Evolutionary conservation across 140 eudicot species (phyloP).

Genomic region (Cichorium intybus): DNA sequence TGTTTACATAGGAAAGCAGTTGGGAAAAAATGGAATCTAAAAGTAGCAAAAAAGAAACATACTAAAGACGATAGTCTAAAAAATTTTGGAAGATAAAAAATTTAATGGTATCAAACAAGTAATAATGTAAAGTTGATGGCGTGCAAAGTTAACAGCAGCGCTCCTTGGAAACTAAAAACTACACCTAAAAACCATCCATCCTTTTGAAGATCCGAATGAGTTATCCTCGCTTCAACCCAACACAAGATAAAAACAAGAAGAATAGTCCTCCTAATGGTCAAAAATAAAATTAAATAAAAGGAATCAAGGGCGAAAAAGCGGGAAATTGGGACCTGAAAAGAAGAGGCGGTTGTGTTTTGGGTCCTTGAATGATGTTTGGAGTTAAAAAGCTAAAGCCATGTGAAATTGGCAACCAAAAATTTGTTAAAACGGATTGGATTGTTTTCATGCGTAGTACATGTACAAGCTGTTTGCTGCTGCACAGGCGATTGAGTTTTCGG

Average conservation of each 20-base stretch:
- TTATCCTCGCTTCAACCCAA: slow-evolving; percentile 45
- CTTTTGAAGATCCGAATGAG: slow-evolving; percentile 25
- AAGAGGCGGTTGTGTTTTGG: slow-evolving; percentile 6
- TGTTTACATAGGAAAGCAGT: slow-evolving; percentile 6
- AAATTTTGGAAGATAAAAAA: slow-evolving; percentile 11
- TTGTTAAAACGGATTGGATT: slow-evolving; percentile 10
- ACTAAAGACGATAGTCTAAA: slow-evolving; percentile 8
- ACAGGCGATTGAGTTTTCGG: slow-evolving; percentile 83
- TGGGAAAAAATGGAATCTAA: slow-evolving; percentile 11
- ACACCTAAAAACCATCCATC: slow-evolving; percentile 19
- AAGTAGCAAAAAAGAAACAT: not conserved
- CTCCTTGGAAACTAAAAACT: slow-evolving; percentile 21
- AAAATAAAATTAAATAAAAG: slow-evolving; percentile 19
- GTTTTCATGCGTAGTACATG: slow-evolving; percentile 82
- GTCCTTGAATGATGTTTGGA: not conserved
- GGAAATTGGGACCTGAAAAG: slow-evolving; percentile 12
- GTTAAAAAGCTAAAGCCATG: not conserved
- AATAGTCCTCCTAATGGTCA: slow-evolving; percentile 10
- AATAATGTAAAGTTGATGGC: slow-evolving; percentile 23
- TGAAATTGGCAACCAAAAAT: slow-evolving; percentile 17
- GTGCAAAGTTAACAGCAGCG: slow-evolving; percentile 34
- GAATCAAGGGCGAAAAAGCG: slow-evolving; percentile 34
- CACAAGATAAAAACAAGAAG: slow-evolving; percentile 12
- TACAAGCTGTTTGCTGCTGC: slow-evolving; percentile 96
- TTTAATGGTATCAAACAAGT: slow-evolving; percentile 18